phyloP scores from a whole-genome alignment of 352 stramenopile genomes.

The Blastocystis sp. region DNA sequence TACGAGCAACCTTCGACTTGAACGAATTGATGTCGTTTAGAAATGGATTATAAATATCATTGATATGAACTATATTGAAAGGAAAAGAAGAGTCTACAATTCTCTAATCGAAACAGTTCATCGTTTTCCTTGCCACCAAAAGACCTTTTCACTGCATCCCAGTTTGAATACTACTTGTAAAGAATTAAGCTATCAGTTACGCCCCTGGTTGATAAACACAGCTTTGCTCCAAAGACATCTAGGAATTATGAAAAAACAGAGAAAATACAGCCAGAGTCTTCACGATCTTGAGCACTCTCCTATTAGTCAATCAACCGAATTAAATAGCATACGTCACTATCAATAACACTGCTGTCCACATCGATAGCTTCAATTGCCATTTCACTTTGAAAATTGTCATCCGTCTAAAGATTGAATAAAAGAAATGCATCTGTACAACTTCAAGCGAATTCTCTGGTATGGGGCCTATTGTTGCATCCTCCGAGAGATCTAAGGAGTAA shows the following conservation, averaged over 20 bases:
- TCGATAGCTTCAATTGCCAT: neutral
- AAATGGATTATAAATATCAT: slow-evolving; percentile 26
- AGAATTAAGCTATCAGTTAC: neutral
- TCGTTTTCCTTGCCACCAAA: neutral
- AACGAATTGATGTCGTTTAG: neutral
- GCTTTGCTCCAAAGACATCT: neutral
- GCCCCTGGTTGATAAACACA: neutral
- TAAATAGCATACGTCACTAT: neutral
- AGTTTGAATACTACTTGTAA: neutral
- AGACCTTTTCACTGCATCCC: neutral
- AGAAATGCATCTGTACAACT: neutral
- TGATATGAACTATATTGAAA: neutral
- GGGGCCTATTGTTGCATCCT: neutral
- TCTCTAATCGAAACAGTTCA: neutral
- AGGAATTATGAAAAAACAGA: neutral
- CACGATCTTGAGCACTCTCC: neutral
- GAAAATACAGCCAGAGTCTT: neutral
- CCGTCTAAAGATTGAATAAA: neutral
- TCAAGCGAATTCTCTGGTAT: neutral
- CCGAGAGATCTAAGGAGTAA: neutral
- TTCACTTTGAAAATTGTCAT: neutral
- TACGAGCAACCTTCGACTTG: neutral
- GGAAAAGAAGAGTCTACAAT: neutral
- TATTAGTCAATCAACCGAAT: neutral
- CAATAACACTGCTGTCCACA: neutral